These are phyloP conservation scores for Podospora comata DNA, from an alignment of 495 filamentous ascomycete genomes.

Conservation along the genomic window DNA sequence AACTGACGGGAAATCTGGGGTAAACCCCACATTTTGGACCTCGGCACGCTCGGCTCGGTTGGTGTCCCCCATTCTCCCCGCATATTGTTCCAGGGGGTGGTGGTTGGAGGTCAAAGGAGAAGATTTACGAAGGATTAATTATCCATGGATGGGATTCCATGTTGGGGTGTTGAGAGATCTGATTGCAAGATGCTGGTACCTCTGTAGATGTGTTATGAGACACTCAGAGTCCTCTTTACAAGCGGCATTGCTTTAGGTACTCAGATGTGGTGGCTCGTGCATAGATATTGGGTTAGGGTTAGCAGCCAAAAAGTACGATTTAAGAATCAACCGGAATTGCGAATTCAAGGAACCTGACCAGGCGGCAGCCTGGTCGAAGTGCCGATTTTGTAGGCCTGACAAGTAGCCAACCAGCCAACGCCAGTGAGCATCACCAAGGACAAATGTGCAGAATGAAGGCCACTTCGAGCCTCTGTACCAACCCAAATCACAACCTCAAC, in stretches of 20 bases:
- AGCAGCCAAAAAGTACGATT: too few species aligned
- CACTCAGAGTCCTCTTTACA: too few species aligned
- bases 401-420: background rate
- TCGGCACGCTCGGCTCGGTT: background rate
- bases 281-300: too few species aligned
- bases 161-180: background rate
- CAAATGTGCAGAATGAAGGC: background rate
- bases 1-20: background rate
- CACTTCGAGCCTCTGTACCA: background rate
- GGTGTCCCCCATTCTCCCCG: background rate
- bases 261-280: too few species aligned
- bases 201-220: too few species aligned
- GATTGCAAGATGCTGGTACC: background rate
- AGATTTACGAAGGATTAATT: background rate
- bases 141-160: background rate
- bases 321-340: too few species aligned
- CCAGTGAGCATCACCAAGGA: background rate
- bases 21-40: constrained; percentile 5
- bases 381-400: too few species aligned
- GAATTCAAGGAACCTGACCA: too few species aligned
- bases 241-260: too few species aligned
- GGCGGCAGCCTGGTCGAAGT: too few species aligned
- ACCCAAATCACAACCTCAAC: background rate
- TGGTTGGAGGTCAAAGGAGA: background rate
- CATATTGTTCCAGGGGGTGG: background rate